Evolutionary conservation across 441 rosid genomes (phyloP).

Genomic region (Populus trichocarpa): DNA sequence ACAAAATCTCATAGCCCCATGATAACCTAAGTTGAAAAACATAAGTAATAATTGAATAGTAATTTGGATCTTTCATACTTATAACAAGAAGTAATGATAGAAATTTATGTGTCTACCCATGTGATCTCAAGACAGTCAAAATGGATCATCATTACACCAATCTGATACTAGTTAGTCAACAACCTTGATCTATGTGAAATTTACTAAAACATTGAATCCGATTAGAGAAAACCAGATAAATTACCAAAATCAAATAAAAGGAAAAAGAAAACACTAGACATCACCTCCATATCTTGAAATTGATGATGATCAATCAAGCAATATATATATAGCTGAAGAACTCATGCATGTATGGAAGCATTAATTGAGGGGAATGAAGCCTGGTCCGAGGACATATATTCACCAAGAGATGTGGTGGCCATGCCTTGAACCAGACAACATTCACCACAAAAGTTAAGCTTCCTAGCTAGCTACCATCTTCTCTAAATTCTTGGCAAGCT

Average conservation of each 20-base stretch:
- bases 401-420: neutral
- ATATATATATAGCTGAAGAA: neutral
- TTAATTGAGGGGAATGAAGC: conserved; percentile 60
- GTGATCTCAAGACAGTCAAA: conserved; percentile 19
- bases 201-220: neutral
- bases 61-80: neutral
- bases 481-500: too few species aligned
- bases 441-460: conserved; percentile 43
- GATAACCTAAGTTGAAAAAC: conserved; percentile 7
- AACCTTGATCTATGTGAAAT: neutral
- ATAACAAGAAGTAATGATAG: conserved; percentile 12
- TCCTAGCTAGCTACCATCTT: conserved; percentile 9
- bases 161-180: conserved; percentile 22
- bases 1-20: conserved; percentile 6
- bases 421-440: conserved; percentile 46
- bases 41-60: neutral
- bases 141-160: conserved; percentile 37
- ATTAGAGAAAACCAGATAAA: neutral
- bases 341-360: conserved; percentile 24
- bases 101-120: neutral
- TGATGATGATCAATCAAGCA: neutral
- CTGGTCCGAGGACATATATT: conserved; percentile 45
- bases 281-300: conserved; percentile 7
- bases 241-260: too few species aligned
- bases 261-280: neutral